Percentiles rank a stretch among this genome's conserved stretches.
Conservation (phyloP, 768 basidiomycete genomes). For the Leucocoprinus sp. region DNA sequence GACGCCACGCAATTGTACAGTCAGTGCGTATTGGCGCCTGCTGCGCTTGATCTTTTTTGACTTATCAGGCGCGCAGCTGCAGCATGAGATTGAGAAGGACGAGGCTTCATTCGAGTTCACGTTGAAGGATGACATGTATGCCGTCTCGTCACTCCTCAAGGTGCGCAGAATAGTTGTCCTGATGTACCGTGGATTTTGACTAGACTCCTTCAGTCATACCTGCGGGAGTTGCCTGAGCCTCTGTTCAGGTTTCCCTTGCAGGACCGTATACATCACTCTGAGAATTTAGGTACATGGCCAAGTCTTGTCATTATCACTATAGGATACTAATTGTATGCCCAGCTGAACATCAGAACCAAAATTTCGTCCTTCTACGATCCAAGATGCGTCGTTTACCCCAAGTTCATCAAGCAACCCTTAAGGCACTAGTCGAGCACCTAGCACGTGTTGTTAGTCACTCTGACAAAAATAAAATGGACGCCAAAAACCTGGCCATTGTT, state of each 20-base stretch:
- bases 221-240: constrained; percentile 85
- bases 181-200: constrained; percentile 5
- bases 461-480: constrained; percentile 89
- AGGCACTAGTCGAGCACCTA: constrained; percentile 76
- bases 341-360: constrained; percentile 68
- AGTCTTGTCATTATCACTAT: neutral
- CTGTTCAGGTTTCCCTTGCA: constrained; percentile 74
- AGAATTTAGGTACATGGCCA: constrained; percentile 61
- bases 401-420: constrained; percentile 81
- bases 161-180: constrained; percentile 27
- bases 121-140: constrained; percentile 71
- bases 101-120: constrained; percentile 71
- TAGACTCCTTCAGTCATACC: constrained; percentile 45
- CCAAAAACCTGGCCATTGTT: constrained; percentile 86
- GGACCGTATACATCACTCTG: constrained; percentile 76
- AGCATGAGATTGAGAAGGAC: constrained; percentile 81
- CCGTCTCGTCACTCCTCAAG: constrained; percentile 80
- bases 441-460: constrained; percentile 55
- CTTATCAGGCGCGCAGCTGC: constrained; percentile 39
- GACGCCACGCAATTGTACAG: constrained; percentile 78
- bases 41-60: neutral
- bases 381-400: constrained; percentile 79
- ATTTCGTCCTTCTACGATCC: constrained; percentile 72
- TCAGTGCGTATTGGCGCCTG: constrained; percentile 39
- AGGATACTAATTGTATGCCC: constrained; percentile 6